These are phyloP conservation scores for Penicillium sp. DNA, from an alignment of 2,329 filamentous ascomycete species.

Conservation along the genomic window DNA sequence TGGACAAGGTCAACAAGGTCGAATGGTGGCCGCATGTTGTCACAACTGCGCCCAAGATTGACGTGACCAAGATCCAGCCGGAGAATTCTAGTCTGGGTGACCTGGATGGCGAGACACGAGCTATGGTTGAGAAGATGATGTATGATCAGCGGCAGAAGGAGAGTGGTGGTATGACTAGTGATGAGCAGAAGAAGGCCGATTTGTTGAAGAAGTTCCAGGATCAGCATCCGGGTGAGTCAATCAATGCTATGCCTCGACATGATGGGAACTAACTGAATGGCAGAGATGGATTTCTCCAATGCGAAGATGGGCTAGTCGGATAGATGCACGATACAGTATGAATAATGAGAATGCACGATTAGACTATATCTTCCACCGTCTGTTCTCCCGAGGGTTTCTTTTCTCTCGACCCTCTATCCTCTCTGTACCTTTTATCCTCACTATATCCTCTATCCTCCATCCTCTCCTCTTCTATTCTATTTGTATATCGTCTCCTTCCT, in stretches of 20 bases:
- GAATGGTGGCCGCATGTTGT: conserved; percentile 98
- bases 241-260: not conserved
- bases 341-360: conserved; percentile 19
- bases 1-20: conserved; percentile 96
- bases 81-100: conserved; percentile 91
- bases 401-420: not conserved
- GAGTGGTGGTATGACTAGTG: conserved; percentile 81
- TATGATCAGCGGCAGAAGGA: conserved; percentile 98
- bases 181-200: conserved; percentile 94
- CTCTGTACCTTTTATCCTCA: no score
- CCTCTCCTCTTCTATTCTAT: no score
- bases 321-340: no score
- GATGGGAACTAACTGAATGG: conserved; percentile 5
- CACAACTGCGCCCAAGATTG: conserved; percentile 83
- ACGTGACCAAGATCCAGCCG: conserved; percentile 91
- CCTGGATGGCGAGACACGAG: conserved; percentile 89
- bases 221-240: conserved; percentile 63
- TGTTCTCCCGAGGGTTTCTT: not conserved
- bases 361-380: not conserved
- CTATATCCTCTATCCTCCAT: not conserved
- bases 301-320: conserved; percentile 62
- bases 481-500: not conserved
- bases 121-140: conserved; percentile 99
- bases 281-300: conserved; percentile 70
- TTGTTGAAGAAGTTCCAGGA: conserved; percentile 91